phyloP scores from a whole-genome alignment of 495 filamentous ascomycete genomes.

The Podospora bellae-mahoneyi region DNA sequence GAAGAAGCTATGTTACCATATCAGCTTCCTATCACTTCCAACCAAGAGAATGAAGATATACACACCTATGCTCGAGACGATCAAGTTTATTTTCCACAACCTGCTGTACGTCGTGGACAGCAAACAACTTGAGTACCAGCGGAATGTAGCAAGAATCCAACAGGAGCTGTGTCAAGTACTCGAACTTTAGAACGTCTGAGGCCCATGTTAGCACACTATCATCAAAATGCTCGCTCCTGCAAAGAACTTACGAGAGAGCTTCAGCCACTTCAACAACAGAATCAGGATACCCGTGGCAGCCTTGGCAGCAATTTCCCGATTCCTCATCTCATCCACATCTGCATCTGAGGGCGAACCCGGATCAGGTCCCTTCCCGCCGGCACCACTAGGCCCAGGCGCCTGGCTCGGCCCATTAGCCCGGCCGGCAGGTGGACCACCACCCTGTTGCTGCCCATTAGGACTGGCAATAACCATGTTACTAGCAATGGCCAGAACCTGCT shows the following conservation, averaged over 20 bases:
- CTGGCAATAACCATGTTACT: conserved; percentile 43
- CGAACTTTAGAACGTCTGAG: conserved; percentile 87
- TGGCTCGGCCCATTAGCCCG: conserved; percentile 38
- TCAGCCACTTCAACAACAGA: conserved; percentile 92
- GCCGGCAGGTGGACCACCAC: conserved; percentile 28
- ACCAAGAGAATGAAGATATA: neutral
- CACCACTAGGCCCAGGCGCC: conserved; percentile 23
- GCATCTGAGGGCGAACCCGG: conserved; percentile 49
- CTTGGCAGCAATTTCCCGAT: conserved; percentile 83
- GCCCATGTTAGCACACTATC: neutral
- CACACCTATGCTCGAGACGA: conserved; percentile 73
- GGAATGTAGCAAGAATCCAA: conserved; percentile 93
- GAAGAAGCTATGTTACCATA: conserved; percentile 64
- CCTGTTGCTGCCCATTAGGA: conserved; percentile 23
- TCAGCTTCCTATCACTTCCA: neutral
- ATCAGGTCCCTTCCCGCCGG: conserved; percentile 36
- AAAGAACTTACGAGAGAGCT: conserved; percentile 73
- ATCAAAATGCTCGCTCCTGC: neutral
- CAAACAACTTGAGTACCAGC: conserved; percentile 85
- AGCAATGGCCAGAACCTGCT: conserved; percentile 79
- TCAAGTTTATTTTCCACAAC: conserved; percentile 83
- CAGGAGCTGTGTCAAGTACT: conserved; percentile 89
- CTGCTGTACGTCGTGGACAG: conserved; percentile 85
- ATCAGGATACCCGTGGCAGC: conserved; percentile 83
- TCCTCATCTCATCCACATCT: conserved; percentile 74